Percentiles rank a stretch among this genome's conserved stretches.
These are phyloP conservation scores for Boletus coccyginus DNA, from an alignment of 768 basidiomycete genomes.

Conservation along the genomic window DNA sequence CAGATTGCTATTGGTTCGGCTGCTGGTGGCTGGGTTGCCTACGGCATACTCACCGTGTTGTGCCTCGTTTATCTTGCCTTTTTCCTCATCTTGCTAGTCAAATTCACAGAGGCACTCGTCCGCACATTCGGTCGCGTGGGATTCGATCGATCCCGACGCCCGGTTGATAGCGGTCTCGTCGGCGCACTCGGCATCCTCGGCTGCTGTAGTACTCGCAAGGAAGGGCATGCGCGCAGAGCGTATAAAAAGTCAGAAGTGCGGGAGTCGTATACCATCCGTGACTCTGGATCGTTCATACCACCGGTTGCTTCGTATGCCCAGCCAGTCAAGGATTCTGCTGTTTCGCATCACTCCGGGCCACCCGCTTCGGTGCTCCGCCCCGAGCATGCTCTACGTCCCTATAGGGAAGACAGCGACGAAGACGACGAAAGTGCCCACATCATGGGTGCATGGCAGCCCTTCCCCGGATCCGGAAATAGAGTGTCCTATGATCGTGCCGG, in stretches of 20 bases:
- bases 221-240: conserved; percentile 22
- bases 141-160: conserved; percentile 80
- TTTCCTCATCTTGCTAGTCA: conserved; percentile 76
- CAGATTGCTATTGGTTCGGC: conserved; percentile 83
- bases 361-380: conserved; percentile 75
- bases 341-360: conserved; percentile 44
- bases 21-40: conserved; percentile 90
- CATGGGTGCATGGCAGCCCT: conserved; percentile 93
- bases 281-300: conserved; percentile 51
- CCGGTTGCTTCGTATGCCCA: conserved; percentile 35
- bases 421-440: conserved; percentile 71
- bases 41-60: conserved; percentile 84
- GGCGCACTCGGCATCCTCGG: conserved; percentile 77
- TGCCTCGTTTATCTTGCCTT: conserved; percentile 84
- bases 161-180: conserved; percentile 82
- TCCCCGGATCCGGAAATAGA: conserved; percentile 41
- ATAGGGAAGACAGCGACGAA: conserved; percentile 76
- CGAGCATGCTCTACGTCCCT: conserved; percentile 74
- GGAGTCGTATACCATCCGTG: conserved; percentile 31
- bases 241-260: conserved; percentile 25
- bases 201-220: conserved; percentile 54
- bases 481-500: conserved; percentile 25
- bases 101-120: conserved; percentile 78
- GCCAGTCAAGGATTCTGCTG: conserved; percentile 25
- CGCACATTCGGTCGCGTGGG: conserved; percentile 74